phyloP scores from a whole-genome alignment of 148 eudicot genomes.

The Arbutus unedo region DNA sequence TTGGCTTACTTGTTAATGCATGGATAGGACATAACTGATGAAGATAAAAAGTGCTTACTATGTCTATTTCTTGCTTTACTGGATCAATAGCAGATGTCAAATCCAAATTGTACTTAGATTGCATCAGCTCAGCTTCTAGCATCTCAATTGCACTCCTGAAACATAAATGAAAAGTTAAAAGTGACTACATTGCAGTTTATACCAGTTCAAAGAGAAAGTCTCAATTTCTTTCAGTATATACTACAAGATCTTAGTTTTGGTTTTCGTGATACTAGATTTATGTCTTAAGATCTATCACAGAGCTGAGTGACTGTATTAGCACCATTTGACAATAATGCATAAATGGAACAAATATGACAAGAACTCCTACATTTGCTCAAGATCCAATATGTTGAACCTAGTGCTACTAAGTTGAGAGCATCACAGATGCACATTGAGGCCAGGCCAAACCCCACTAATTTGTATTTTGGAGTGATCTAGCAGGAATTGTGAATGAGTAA shows the following conservation, averaged over 20 bases:
- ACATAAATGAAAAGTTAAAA: not conserved
- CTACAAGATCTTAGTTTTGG: not conserved
- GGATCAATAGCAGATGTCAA: slow-evolving; percentile 23
- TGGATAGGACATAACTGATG: not conserved
- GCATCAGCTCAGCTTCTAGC: slow-evolving; percentile 66
- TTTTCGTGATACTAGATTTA: not conserved
- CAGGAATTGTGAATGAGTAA: not conserved
- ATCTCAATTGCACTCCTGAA: slow-evolving; percentile 91
- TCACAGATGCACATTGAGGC: not conserved
- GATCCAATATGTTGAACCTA: not conserved
- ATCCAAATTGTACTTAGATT: slow-evolving; percentile 25
- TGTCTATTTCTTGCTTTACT: slow-evolving; percentile 33
- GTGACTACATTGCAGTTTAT: slow-evolving; percentile 4
- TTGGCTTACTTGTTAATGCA: not conserved
- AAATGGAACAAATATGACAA: not conserved
- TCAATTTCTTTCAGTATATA: not conserved
- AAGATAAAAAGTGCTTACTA: slow-evolving; percentile 43
- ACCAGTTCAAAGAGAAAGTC: not conserved
- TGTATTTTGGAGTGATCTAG: not conserved
- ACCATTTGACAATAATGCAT: not conserved
- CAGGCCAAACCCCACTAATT: slow-evolving; percentile 7
- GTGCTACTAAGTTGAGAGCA: not conserved
- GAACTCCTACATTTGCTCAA: not conserved
- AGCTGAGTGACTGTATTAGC: not conserved
- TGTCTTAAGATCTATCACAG: not conserved